Evolutionary conservation across 73 alveolate genomes (phyloP).

Genomic region (Stentor coeruleus): DNA sequence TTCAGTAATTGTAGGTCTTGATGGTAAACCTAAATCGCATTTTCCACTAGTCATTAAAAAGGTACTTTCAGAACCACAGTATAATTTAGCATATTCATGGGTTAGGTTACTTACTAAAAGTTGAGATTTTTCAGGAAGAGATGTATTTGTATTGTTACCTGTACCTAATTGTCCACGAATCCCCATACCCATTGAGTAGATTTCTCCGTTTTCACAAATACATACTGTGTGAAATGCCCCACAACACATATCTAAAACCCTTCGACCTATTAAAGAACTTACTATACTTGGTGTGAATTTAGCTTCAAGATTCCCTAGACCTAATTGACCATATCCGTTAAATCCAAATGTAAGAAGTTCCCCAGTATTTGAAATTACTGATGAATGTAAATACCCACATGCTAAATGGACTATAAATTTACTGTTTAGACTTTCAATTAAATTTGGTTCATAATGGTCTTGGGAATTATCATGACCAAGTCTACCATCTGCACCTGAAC

Average conservation of each 20-base stretch:
- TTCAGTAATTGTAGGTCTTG: not conserved
- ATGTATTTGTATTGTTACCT: not conserved
- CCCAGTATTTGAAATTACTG: constrained; percentile 51
- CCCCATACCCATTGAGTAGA: not conserved
- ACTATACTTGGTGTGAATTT: not conserved
- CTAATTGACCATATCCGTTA: constrained; percentile 70
- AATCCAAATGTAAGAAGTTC: constrained; percentile 65
- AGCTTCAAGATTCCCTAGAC: constrained; percentile 41
- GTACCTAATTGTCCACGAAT: not conserved
- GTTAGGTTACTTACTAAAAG: too few species aligned
- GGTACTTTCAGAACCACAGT: not conserved
- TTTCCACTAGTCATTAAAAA: not conserved
- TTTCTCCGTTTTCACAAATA: not conserved
- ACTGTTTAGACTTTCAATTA: not conserved
- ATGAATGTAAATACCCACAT: constrained; percentile 70
- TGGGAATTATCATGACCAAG: constrained; percentile 7
- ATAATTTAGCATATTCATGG: not conserved
- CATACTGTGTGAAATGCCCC: constrained; percentile 25
- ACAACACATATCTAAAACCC: not conserved
- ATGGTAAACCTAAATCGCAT: not conserved
- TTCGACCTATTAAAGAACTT: not conserved
- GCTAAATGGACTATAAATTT: constrained; percentile 30
- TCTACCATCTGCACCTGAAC: not conserved
- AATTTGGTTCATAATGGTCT: not conserved
- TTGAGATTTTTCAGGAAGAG: not conserved